These are phyloP conservation scores for Paraconiothyrium brasiliense DNA, from an alignment of 2,329 filamentous ascomycete species.

Conservation along the genomic window DNA sequence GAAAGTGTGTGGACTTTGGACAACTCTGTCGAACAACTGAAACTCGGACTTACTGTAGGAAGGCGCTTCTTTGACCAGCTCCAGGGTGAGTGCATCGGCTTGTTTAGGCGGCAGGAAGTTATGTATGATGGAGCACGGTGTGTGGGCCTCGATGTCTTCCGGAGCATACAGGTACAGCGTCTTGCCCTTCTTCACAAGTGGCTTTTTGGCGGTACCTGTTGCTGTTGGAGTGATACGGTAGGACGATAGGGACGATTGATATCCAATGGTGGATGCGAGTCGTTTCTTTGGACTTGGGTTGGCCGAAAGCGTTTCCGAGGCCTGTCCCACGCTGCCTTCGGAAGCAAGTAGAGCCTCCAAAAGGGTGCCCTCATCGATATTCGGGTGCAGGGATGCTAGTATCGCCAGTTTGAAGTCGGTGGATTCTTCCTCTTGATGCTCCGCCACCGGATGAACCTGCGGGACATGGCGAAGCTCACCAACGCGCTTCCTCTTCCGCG, in stretches of 20 bases:
- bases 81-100: conserved; percentile 77
- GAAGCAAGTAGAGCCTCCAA: conserved; percentile 82
- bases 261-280: conserved; percentile 40
- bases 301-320: conserved; percentile 65
- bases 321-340: conserved; percentile 76
- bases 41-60: conserved; percentile 78
- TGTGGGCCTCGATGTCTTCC: conserved; percentile 80
- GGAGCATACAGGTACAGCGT: conserved; percentile 87
- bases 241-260: conserved; percentile 55
- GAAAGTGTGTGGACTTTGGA: conserved; percentile 84
- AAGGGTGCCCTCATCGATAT: conserved; percentile 70
- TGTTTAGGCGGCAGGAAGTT: conserved; percentile 80
- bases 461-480: conserved; percentile 21
- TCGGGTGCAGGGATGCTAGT: conserved; percentile 78
- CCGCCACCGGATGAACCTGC: background rate
- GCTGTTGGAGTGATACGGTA: conserved; percentile 30
- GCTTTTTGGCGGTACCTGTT: conserved; percentile 38
- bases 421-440: conserved; percentile 65
- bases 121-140: conserved; percentile 90
- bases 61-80: conserved; percentile 77
- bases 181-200: conserved; percentile 77
- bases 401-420: conserved; percentile 92
- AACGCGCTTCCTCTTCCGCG: conserved; percentile 45
- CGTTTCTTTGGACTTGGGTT: conserved; percentile 47
- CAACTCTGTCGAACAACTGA: conserved; percentile 87